Evolutionary conservation across 2,329 filamentous ascomycete genomes (phyloP).

Genomic region (Diaporthe sp.): DNA sequence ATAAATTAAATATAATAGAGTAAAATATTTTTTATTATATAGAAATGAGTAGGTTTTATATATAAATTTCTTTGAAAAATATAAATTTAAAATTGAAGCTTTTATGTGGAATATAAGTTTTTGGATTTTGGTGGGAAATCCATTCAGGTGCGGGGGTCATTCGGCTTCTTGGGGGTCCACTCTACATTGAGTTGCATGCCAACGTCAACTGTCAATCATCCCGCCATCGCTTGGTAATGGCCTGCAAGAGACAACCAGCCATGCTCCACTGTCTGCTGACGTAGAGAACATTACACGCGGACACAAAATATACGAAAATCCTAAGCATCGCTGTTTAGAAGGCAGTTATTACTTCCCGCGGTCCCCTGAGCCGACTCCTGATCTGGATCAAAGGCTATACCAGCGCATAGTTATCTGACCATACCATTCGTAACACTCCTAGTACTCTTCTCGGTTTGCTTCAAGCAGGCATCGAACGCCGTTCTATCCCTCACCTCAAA

Average conservation of each 20-base stretch:
- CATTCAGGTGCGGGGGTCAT: too few species aligned
- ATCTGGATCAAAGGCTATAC: neutral
- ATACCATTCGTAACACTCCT: slow-evolving; percentile 31
- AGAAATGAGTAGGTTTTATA: too few species aligned
- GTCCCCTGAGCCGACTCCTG: neutral
- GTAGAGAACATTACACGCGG: too few species aligned
- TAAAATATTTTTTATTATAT: too few species aligned
- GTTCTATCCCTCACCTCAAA: slow-evolving; percentile 18
- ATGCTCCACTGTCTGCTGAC: too few species aligned
- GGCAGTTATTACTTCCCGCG: neutral
- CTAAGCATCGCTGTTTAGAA: neutral
- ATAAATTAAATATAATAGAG: too few species aligned
- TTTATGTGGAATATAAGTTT: too few species aligned
- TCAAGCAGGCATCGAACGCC: slow-evolving; percentile 15
- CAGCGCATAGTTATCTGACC: neutral
- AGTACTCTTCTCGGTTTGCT: neutral
- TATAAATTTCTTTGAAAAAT: too few species aligned
- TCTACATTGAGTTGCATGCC: neutral
- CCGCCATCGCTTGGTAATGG: neutral
- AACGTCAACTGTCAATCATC: neutral
- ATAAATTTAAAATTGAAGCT: too few species aligned
- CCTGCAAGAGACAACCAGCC: too few species aligned
- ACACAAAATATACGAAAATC: neutral
- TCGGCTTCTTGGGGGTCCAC: too few species aligned
- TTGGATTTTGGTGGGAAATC: too few species aligned